Evolutionary conservation across 495 filamentous ascomycete species (phyloP), one percentile per base, ranked within the genome.

Genomic region (Hypoxylon crocopeplum): DNA sequence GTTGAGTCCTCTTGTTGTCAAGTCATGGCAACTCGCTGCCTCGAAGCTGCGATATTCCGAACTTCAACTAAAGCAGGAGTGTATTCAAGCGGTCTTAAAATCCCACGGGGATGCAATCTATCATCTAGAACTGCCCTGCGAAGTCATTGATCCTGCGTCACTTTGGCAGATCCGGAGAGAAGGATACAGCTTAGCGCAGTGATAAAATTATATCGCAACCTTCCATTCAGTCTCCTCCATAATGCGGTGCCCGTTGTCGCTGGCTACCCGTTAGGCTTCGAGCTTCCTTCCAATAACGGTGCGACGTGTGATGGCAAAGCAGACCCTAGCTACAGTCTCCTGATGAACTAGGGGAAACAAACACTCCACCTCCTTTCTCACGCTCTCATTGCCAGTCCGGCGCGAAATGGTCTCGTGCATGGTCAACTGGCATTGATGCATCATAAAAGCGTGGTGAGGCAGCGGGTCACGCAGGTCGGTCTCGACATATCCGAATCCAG

Each of bases 161-260:
- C 54, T 50, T 50, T 49, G 54, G 45, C 54, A 58, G 34, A 58
- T 50, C 20, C 37, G 54, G 37, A 58, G 54, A n/a, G 54, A 58
- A 57, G 41, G 17, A 45, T 27, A 25, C 39, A 37, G 39, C 36
- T 45, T 25, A 37, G 39, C 39, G 30, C 19, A 13, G 50, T 53
- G 24, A 38, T 38, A 38, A 29, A n/a, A n/a, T n/a, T n/a, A n/a
- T n/a, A n/a, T n/a, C n/a, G n/a, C n/a, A n/a, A n/a, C n/a, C n/a
- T n/a, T n/a, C n/a, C n/a, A n/a, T n/a, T n/a, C n/a, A n/a, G n/a
- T n/a, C n/a, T n/a, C n/a, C n/a, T n/a, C n/a, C n/a, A n/a, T n/a
- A n/a, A n/a, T n/a, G n/a, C n/a, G n/a, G n/a, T n/a, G n/a, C n/a
- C n/a, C n/a, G n/a, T n/a, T n/a, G n/a, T n/a, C n/a, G 24, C 24